Base-by-base conservation (phyloP, 75 land plant species). In the Azolla pinnata region DNA sequence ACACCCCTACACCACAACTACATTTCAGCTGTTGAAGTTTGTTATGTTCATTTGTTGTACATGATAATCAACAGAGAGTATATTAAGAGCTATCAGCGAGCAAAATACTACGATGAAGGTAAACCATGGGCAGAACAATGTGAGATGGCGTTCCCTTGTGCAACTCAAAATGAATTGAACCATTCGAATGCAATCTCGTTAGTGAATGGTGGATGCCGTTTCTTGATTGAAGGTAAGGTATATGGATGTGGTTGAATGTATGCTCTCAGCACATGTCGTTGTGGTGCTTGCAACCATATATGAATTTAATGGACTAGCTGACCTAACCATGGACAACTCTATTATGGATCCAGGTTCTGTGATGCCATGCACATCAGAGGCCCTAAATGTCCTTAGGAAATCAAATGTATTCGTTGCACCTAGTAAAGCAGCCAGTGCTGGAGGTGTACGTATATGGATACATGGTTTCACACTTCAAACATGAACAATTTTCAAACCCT, bases 61-160 rank as follows among this genome's bases (percentile, higher is more conserved):
- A 1, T 31, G 1, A 21, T n/a, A n/a, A n/a, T n/a, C n/a, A n/a
- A n/a, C 82, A 90, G 97, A 76, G 99, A 90, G 26, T 90, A 90
- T 65, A 65, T 80, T 27, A 95, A 95, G 56, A 80, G 81, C 26
- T 90, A 90, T 73, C 56, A 88, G 25, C 78, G 80, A 31, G 96
- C 99, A 1, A 90, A 86, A 62, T 95, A 86, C 56, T 78, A 70
- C 71, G 97, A 95, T 33, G 97, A 86, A 62, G 79, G 79, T 62
- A 95, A 95, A 65, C 99, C 99, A 54, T 95, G 99, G 99, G 83
- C 62, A 51, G 99, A 90, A 72, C 80, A 77, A 40, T 95, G 99
- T 71, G 91, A 95, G 67, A 61, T 95, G 57, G 99, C 92, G 57
- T 95, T 95, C 65, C 97, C 99, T 56, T 95, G 99, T 82, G 97